Percentiles rank a stretch among this genome's conserved stretches.
Evolutionary conservation across 345 rosid species (phyloP).

Genomic region (Euclidium syriacum): DNA sequence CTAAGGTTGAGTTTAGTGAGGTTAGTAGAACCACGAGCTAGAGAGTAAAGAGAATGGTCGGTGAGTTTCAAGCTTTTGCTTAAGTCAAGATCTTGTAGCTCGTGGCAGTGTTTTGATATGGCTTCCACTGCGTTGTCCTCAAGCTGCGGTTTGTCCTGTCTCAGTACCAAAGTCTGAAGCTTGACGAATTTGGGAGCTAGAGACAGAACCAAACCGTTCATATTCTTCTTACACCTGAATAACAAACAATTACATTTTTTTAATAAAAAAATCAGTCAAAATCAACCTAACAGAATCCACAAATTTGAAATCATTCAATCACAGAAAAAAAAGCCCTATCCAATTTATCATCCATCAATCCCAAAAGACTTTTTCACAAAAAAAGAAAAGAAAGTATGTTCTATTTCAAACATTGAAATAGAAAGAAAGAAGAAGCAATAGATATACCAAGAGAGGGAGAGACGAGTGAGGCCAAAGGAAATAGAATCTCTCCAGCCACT

Average conservation of each 20-base stretch:
- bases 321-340: too few species aligned
- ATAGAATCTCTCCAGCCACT: constrained; percentile 94
- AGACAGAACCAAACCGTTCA: constrained; percentile 79
- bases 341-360: too few species aligned
- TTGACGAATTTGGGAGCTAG: constrained; percentile 75
- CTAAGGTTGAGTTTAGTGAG: constrained; percentile 89
- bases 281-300: too few species aligned
- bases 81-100: constrained; percentile 78
- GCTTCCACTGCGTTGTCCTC: constrained; percentile 75
- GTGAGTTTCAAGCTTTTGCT: constrained; percentile 94
- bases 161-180: constrained; percentile 60
- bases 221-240: constrained; percentile 73
- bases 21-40: constrained; percentile 78
- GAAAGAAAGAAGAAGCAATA: neutral
- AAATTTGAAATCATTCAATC: too few species aligned
- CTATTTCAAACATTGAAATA: neutral
- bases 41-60: constrained; percentile 56
- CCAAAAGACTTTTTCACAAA: too few species aligned
- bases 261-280: too few species aligned
- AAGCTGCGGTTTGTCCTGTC: constrained; percentile 88
- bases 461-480: constrained; percentile 66
- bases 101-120: constrained; percentile 67
- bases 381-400: too few species aligned
- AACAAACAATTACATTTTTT: neutral
- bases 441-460: constrained; percentile 71